phyloP scores from a whole-genome alignment of 768 basidiomycete species.

The Trametes cingulata region DNA sequence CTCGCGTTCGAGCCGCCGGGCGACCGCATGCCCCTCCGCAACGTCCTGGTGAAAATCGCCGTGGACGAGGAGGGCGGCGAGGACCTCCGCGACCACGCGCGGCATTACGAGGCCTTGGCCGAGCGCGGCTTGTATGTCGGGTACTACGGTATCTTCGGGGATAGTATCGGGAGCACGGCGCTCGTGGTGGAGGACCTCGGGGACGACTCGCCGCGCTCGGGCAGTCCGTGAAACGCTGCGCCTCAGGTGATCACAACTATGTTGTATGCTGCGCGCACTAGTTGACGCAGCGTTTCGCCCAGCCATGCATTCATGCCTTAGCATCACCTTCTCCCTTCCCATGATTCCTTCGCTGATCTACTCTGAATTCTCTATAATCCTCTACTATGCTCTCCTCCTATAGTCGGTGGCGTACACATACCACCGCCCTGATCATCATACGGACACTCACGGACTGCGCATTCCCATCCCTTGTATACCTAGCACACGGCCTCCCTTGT shows the following conservation, averaged over 20 bases:
- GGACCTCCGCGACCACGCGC: slow-evolving; percentile 20
- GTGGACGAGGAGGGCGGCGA: slow-evolving; percentile 22
- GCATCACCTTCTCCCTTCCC: too few species aligned
- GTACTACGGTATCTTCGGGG: slow-evolving; percentile 18
- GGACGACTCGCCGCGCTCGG: slow-evolving; percentile 11
- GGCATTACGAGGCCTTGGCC: slow-evolving; percentile 15
- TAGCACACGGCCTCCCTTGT: neutral
- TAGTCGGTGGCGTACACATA: neutral
- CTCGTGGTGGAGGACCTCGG: slow-evolving; percentile 20
- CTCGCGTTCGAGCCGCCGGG: slow-evolving; percentile 12
- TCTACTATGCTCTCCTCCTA: neutral
- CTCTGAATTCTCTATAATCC: too few species aligned
- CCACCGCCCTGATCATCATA: neutral
- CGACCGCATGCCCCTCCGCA: slow-evolving; percentile 5
- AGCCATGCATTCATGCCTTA: too few species aligned
- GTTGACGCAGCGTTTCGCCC: too few species aligned
- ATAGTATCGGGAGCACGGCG: slow-evolving; percentile 19
- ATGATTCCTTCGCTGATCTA: too few species aligned
- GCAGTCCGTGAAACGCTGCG: neutral
- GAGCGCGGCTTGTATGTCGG: slow-evolving; percentile 16
- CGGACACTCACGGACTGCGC: neutral
- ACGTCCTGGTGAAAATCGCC: slow-evolving; percentile 19
- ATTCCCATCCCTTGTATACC: neutral
- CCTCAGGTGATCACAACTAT: neutral
- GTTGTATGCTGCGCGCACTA: too few species aligned